Conservation (phyloP, 148 eudicot species). For the Rhododendron vialii region DNA sequence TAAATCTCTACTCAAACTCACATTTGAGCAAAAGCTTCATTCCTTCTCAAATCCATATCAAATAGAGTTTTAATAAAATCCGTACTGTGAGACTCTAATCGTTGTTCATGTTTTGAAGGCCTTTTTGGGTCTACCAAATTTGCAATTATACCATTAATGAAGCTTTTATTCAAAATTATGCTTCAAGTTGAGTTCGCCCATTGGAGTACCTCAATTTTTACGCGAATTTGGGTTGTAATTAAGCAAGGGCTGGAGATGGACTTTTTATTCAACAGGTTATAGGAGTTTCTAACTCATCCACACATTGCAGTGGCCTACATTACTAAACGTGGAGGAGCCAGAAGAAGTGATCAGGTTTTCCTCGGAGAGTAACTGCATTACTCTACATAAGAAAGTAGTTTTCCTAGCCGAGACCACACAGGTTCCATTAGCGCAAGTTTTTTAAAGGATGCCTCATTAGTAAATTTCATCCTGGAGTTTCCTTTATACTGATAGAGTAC, state of each 20-base stretch:
- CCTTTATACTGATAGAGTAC: not conserved
- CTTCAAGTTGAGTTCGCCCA: not conserved
- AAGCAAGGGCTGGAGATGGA: not conserved
- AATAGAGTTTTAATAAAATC: not conserved
- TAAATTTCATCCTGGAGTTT: not conserved
- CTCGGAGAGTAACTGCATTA: slow-evolving; percentile 3
- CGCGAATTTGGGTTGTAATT: not conserved
- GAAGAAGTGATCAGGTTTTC: slow-evolving; percentile 6
- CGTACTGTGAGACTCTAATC: not conserved
- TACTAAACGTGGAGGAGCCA: not conserved
- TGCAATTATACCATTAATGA: not conserved
- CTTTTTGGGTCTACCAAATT: not conserved
- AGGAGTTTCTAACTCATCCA: not conserved
- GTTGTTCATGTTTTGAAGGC: not conserved
- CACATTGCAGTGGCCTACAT: slow-evolving; percentile 5
- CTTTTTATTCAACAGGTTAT: not conserved
- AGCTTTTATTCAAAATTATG: not conserved
- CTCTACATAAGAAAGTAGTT: not conserved
- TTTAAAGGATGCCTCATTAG: not conserved
- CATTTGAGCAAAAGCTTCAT: not conserved
- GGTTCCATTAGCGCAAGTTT: not conserved
- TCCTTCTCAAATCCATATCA: not conserved
- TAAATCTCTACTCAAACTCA: not conserved
- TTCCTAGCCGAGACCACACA: not conserved
- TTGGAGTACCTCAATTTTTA: not conserved